Percentiles rank a stretch among this genome's conserved stretches.
phyloP scores from a whole-genome alignment of 1,284 basidiomycete species.

The Marasmius sp. region DNA sequence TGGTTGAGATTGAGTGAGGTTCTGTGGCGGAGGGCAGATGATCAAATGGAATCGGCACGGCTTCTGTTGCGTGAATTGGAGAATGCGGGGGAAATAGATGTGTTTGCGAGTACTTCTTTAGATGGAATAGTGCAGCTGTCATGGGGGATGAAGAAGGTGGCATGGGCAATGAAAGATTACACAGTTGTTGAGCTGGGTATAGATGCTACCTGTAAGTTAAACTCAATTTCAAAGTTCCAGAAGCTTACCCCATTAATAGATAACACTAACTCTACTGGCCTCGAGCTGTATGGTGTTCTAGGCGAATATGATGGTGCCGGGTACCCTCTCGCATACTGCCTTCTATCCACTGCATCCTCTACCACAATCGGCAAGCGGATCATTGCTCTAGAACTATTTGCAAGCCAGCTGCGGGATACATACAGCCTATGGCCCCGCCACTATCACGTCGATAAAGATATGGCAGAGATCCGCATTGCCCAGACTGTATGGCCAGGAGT shows the following conservation, averaged over 20 bases:
- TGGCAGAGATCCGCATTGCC: slow-evolving; percentile 27
- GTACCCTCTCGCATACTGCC: slow-evolving; percentile 27
- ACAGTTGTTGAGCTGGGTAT: slow-evolving; percentile 26
- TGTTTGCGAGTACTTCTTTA: slow-evolving; percentile 15
- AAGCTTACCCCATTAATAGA: slow-evolving; percentile 14
- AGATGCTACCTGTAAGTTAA: slow-evolving; percentile 30
- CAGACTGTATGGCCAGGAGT: slow-evolving; percentile 19
- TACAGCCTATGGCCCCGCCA: slow-evolving; percentile 24
- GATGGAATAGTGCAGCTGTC: slow-evolving; percentile 25
- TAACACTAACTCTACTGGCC: slow-evolving; percentile 29
- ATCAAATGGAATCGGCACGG: slow-evolving; percentile 25
- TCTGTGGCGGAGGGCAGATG: slow-evolving; percentile 23
- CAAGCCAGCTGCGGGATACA: slow-evolving; percentile 14
- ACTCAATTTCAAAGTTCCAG: neutral
- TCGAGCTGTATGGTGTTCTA: slow-evolving; percentile 30
- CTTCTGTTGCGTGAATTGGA: slow-evolving; percentile 22
- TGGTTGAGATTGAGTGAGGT: slow-evolving; percentile 27
- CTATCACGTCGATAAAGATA: slow-evolving; percentile 30
- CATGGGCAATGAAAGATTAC: slow-evolving; percentile 12
- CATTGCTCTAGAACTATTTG: slow-evolving; percentile 21
- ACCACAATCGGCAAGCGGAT: slow-evolving; percentile 21
- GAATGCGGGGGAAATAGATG: slow-evolving; percentile 18
- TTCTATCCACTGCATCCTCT: slow-evolving; percentile 26
- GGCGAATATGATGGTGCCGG: slow-evolving; percentile 29
- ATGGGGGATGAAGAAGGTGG: slow-evolving; percentile 25